Base-by-base conservation (phyloP, 2,329 filamentous ascomycete species). In the Bipolaris cookei region DNA sequence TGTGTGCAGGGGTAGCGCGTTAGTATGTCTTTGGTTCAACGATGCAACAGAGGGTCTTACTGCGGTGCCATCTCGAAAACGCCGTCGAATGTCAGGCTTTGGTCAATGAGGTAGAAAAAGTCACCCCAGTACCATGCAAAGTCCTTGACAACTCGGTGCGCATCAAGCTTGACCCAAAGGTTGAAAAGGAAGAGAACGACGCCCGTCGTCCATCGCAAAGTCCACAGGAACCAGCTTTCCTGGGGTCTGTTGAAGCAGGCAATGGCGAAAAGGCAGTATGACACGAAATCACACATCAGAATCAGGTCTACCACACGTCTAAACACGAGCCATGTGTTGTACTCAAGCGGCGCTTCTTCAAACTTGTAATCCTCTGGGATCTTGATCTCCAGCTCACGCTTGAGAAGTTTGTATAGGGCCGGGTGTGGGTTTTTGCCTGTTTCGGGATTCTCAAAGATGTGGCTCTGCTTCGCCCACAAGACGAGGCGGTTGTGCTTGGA, bases 71-170 rank as follows among this genome's bases (percentile, higher is more conserved):
- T 96, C 80, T 99, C 95, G 75, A 98, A 99, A 62, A 99, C 95
- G 54, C 95, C 95, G 74, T 99, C 95, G 77, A 99, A 99, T 47
- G 93, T 98, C 75, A 99, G 83, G 73, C 97, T 92, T 79, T 98
- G 93, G 78, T 99, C 95, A 76, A 99, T 91, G 72, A 99, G 88
- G 79, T 92, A 99, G 83, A 98, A 99, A 80, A 98, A 98, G 78
- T 99, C 95, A 60, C 95, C 95, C 95, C 95, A 99, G 79, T 98
- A 99, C 95, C 95, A 99, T 25, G 95, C 95, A 80, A 93, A 99
- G 78, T 99, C 95, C 78, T 98, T 98, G 73, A 99, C 95, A 47
- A 99, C 95, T 59, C 95, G 86, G 77, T 99, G 95, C 18, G 95
- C 95, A 78, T 99, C 95, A 61, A 99, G 84, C 80, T 99, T 99